Percentiles rank a stretch among this genome's conserved stretches.
phyloP scores from a whole-genome alignment of 2,329 filamentous ascomycete genomes.

The Chaetomiaceae sp. region DNA sequence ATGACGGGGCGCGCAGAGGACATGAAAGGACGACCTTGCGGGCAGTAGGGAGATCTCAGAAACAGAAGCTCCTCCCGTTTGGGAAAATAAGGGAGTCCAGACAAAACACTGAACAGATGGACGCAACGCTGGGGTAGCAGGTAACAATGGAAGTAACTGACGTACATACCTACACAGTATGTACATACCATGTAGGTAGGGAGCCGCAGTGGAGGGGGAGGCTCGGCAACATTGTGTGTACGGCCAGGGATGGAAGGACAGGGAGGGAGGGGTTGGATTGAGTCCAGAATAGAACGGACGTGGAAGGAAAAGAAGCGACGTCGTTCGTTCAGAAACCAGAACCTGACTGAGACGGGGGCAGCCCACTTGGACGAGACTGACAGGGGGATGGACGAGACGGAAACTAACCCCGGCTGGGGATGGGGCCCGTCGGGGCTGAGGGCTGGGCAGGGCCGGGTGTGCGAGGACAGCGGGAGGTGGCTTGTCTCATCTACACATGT shows the following conservation, averaged over 20 bases:
- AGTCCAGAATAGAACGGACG: constrained; percentile 10
- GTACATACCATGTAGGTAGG: background rate
- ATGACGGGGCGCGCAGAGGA: constrained; percentile 33
- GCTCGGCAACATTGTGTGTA: background rate
- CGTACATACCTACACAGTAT: background rate
- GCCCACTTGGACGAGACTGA: constrained; percentile 16
- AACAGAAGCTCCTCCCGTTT: constrained; percentile 15
- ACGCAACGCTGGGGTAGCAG: constrained; percentile 2
- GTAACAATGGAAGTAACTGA: too few species aligned
- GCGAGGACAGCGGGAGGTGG: constrained; percentile 30
- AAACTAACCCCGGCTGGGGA: constrained; percentile 16
- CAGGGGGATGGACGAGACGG: constrained; percentile 14
- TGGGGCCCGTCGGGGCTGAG: constrained; percentile 17
- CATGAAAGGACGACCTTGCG: constrained; percentile 22
- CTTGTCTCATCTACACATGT: constrained; percentile 33
- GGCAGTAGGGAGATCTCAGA: constrained; percentile 18
- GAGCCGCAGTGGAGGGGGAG: background rate
- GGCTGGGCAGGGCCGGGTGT: constrained; percentile 17
- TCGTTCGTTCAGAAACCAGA: constrained; percentile 11
- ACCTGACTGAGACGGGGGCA: constrained; percentile 6
- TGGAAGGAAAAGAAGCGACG: constrained; percentile 7
- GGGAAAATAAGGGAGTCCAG: constrained; percentile 26
- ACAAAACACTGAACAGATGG: constrained; percentile 20
- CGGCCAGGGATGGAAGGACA: constrained; percentile 4
- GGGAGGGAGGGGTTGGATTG: background rate